Percentiles rank a stretch among this genome's conserved stretches.
phyloP scores from a whole-genome alignment of 2,329 filamentous ascomycete genomes.

The Penicillium verrucosum region DNA sequence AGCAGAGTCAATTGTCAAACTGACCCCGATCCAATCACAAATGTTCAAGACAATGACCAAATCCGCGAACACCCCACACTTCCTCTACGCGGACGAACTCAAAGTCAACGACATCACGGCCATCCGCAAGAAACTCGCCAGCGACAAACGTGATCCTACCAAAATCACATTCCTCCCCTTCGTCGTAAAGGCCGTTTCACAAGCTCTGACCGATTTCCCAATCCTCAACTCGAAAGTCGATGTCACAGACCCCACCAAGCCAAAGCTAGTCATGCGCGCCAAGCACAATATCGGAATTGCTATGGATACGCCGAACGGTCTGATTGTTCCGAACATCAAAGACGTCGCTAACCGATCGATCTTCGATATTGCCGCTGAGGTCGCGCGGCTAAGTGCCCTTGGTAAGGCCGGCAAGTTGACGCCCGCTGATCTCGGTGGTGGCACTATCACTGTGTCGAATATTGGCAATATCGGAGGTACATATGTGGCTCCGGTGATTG shows the following conservation, averaged over 20 bases:
- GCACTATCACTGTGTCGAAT: slow-evolving; percentile 94
- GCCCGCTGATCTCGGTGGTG: slow-evolving; percentile 72
- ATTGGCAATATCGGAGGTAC: slow-evolving; percentile 93
- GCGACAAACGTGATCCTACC: slow-evolving; percentile 46
- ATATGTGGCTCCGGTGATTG: slow-evolving; percentile 86
- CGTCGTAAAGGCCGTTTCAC: slow-evolving; percentile 90
- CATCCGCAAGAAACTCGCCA: slow-evolving; percentile 73
- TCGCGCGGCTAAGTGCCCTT: slow-evolving; percentile 68
- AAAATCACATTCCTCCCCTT: slow-evolving; percentile 91
- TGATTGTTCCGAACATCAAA: slow-evolving; percentile 88
- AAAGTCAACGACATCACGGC: slow-evolving; percentile 72
- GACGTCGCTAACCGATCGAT: slow-evolving; percentile 77
- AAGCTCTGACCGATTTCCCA: slow-evolving; percentile 77
- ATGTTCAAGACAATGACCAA: slow-evolving; percentile 99
- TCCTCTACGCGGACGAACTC: slow-evolving; percentile 88
- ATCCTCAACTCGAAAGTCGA: slow-evolving; percentile 86
- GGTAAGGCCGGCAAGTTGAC: slow-evolving; percentile 73
- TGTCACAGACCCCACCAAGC: slow-evolving; percentile 58
- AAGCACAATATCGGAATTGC: slow-evolving; percentile 95
- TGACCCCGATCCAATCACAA: slow-evolving; percentile 77
- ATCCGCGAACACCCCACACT: slow-evolving; percentile 87
- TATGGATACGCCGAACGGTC: slow-evolving; percentile 85
- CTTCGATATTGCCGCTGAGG: slow-evolving; percentile 71
- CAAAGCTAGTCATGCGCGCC: slow-evolving; percentile 71
- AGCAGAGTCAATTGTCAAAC: slow-evolving; percentile 63